Evolutionary conservation across 192 early-diverging fungal genomes (phyloP), one percentile per base, ranked within the genome.

Genomic region (Tieghemiomyces parasiticus): DNA sequence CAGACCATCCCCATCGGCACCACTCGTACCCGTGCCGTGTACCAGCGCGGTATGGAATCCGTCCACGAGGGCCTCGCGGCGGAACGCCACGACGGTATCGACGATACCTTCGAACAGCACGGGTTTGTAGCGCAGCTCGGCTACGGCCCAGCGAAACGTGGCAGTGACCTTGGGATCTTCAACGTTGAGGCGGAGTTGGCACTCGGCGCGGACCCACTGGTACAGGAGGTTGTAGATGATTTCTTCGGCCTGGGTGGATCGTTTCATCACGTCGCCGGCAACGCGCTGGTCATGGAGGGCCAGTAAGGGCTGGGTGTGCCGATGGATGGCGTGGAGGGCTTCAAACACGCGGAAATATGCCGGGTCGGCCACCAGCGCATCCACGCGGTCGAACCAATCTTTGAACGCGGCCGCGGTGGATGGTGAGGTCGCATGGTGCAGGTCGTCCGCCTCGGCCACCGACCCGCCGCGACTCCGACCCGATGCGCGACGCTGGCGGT

Each of bases 31-130:
- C 13, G 28, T 20, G 19, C 52, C 67, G 0, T 50, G 61, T 6
- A 63, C 63, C 35, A 74, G 61, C 25, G 70, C 70, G 10, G 22
- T 32, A 22, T 61, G 22, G 35, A 74, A 74, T 9, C 60, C 60
- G 33, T 60, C 35, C 16, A 55, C 63, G 29, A 74, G 49, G n/a
- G 65, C 50, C 14, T 69, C 69, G 22, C 63, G 30, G 20, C 73
- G 60, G 4, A 55, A 55, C 2, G 35, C 2, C 0, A 62, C 52
- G 8, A 74, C 56, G 49, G 66, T 70, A 8, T 44, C 42, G 0
- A 52, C 46, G 19, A 62, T 65, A 1, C 63, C 60, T 3, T 63
- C 59, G 44, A 67, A 67, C 59, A 74, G 52, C 38, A 60, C 63
- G 0, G 44, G 33, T 4, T 67, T 66, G 16, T 63, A 38, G 4